Conservation (phyloP, 164 flowering plant species). For the Nymphaea colorata region DNA sequence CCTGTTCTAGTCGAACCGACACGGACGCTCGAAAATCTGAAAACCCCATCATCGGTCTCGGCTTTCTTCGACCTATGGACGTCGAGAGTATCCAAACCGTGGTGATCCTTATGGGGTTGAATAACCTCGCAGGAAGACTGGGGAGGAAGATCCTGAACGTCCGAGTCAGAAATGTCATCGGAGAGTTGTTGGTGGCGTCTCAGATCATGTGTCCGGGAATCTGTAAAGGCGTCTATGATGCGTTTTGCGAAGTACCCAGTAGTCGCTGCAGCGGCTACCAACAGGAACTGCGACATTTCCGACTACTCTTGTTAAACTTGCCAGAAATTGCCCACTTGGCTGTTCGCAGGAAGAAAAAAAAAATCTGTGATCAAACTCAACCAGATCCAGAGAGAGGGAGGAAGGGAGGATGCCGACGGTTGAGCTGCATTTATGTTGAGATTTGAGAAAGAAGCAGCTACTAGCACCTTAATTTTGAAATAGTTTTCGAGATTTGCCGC, state of each 20-base stretch:
- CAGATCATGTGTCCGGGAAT: neutral
- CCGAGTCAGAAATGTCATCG: neutral
- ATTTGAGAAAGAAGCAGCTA: no score
- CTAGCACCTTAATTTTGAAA: neutral
- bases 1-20: neutral
- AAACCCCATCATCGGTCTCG: neutral
- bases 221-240: slow-evolving; percentile 4
- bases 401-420: neutral
- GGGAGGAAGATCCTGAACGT: neutral
- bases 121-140: neutral
- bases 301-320: neutral
- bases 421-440: no score
- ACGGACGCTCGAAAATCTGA: neutral
- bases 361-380: neutral
- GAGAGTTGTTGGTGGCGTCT: neutral
- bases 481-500: neutral
- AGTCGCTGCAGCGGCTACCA: slow-evolving; percentile 65
- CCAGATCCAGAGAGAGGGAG: neutral
- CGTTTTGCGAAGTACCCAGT: slow-evolving; percentile 41
- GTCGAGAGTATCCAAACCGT: neutral
- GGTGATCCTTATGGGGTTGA: neutral
- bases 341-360: no score
- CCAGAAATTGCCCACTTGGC: neutral
- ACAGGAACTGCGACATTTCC: slow-evolving; percentile 54
- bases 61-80: neutral